Evolutionary conservation across 352 stramenopile genomes (phyloP).

Genomic region (Vaucheria bursata): DNA sequence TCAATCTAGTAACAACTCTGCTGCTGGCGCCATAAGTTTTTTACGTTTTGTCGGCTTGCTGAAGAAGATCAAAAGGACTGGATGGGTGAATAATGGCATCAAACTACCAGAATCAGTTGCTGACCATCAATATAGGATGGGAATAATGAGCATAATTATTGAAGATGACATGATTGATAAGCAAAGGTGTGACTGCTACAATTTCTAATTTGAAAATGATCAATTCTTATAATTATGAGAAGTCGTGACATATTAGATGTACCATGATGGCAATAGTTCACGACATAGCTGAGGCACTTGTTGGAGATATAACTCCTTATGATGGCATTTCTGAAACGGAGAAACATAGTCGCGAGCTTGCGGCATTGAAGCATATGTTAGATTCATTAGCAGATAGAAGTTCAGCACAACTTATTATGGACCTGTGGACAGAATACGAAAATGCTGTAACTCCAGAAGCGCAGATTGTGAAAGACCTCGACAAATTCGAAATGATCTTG

Average conservation of each 20-base stretch:
- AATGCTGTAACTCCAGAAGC: constrained; percentile 63
- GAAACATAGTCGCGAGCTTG: constrained; percentile 73
- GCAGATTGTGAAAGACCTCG: constrained; percentile 76
- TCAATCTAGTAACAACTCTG: too few species aligned
- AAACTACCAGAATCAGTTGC: constrained; percentile 56
- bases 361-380: constrained; percentile 63
- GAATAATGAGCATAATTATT: constrained; percentile 11
- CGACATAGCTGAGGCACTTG: constrained; percentile 73
- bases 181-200: background rate
- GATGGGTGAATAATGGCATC: constrained; percentile 77
- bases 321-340: constrained; percentile 70
- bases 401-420: constrained; percentile 57
- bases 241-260: too few species aligned
- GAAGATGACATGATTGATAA: background rate
- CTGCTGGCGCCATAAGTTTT: constrained; percentile 27
- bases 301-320: constrained; percentile 78
- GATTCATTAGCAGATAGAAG: constrained; percentile 17
- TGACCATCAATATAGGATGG: constrained; percentile 10
- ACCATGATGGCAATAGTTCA: constrained; percentile 78
- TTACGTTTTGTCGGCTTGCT: constrained; percentile 46
- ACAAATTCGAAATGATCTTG: constrained; percentile 86
- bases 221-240: too few species aligned
- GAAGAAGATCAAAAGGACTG: constrained; percentile 73
- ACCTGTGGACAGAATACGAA: constrained; percentile 76
- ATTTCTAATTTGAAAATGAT: too few species aligned